Evolutionary conservation across 441 rosid genomes (phyloP).

Genomic region (Croton setiger): DNA sequence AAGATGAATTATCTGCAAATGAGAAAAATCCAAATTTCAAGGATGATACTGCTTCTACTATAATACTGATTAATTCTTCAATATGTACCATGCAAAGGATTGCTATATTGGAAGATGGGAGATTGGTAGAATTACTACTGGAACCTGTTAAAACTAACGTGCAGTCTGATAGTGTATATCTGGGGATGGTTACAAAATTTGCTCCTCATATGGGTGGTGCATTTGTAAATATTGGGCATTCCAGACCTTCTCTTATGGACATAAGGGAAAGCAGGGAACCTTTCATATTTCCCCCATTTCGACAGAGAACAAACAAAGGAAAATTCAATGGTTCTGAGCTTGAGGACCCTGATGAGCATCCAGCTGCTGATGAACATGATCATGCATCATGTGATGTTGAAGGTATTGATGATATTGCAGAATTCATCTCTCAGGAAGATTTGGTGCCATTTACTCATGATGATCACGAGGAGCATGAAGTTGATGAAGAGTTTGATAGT

Average conservation of each 20-base stretch:
- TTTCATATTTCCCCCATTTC: constrained; percentile 82
- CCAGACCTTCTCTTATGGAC: constrained; percentile 84
- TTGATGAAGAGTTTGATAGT: constrained; percentile 63
- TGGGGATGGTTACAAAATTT: constrained; percentile 76
- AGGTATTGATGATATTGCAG: constrained; percentile 47
- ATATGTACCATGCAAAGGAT: constrained; percentile 93
- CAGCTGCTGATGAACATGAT: constrained; percentile 34
- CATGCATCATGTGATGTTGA: constrained; percentile 39
- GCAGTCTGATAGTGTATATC: constrained; percentile 87
- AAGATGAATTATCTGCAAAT: constrained; percentile 42
- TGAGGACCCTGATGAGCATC: constrained; percentile 35
- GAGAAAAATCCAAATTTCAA: constrained; percentile 34
- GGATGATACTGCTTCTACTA: constrained; percentile 51
- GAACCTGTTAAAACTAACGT: constrained; percentile 91
- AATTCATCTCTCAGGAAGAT: constrained; percentile 44
- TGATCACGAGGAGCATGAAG: constrained; percentile 61
- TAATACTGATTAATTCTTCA: constrained; percentile 82
- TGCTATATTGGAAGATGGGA: constrained; percentile 86
- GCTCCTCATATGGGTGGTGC: constrained; percentile 99
- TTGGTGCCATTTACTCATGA: constrained; percentile 29
- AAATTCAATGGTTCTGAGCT: constrained; percentile 37
- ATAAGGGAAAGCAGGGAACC: constrained; percentile 74
- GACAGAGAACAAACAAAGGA: constrained; percentile 44
- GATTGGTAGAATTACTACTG: constrained; percentile 82
- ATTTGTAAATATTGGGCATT: constrained; percentile 83